Evolutionary conservation across 2,329 filamentous ascomycete species (phyloP).

Genomic region (Fusarium multiceps): DNA sequence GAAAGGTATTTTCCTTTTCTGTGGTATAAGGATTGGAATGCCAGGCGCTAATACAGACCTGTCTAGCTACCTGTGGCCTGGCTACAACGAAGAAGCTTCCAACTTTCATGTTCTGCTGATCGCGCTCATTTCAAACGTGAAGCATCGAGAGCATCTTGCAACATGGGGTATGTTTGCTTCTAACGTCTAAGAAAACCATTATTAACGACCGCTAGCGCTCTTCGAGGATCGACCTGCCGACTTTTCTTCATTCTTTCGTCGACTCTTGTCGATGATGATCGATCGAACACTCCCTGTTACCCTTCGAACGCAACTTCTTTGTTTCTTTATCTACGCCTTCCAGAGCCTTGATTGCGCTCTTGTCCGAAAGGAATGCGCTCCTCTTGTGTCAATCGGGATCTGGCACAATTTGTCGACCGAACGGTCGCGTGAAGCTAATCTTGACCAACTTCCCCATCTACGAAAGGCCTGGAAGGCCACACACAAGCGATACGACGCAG

Average conservation of each 20-base stretch:
- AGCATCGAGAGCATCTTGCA: slow-evolving; percentile 85
- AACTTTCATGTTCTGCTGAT: slow-evolving; percentile 93
- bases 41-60: slow-evolving; percentile 39
- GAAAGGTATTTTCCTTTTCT: slow-evolving; percentile 70
- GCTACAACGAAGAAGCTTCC: slow-evolving; percentile 86
- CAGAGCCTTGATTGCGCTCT: slow-evolving; percentile 90
- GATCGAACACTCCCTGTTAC: slow-evolving; percentile 73
- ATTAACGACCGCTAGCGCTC: slow-evolving; percentile 63
- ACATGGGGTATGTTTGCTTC: slow-evolving; percentile 76
- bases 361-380: slow-evolving; percentile 95
- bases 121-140: slow-evolving; percentile 86
- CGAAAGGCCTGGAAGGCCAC: slow-evolving; percentile 92
- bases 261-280: slow-evolving; percentile 86
- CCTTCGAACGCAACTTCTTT: slow-evolving; percentile 84
- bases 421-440: slow-evolving; percentile 74
- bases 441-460: slow-evolving; percentile 79
- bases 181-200: slow-evolving; percentile 1
- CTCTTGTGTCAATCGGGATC: slow-evolving; percentile 91
- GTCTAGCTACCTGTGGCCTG: slow-evolving; percentile 89
- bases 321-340: slow-evolving; percentile 90
- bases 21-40: slow-evolving; percentile 10
- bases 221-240: slow-evolving; percentile 82
- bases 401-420: slow-evolving; percentile 94
- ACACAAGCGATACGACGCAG: slow-evolving; percentile 85
- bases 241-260: slow-evolving; percentile 90